These are phyloP conservation scores for Pythium volutum DNA, from an alignment of 352 stramenopile genomes.

Conservation along the genomic window DNA sequence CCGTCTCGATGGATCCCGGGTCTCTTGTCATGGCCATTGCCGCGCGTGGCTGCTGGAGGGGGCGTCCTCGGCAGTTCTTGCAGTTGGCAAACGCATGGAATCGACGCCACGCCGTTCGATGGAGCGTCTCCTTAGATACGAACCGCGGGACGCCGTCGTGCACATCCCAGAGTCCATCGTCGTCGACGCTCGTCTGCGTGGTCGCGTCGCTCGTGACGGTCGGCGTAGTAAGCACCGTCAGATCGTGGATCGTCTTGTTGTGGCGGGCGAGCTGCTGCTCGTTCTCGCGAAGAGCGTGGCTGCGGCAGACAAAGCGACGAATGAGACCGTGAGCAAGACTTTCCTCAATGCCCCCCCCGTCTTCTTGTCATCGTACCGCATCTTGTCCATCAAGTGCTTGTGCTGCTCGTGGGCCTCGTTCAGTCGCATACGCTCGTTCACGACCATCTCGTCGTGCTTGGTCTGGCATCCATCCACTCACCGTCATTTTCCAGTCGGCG, in stretches of 20 bases:
- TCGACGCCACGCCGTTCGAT: slow-evolving; percentile 56
- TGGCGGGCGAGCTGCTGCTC: slow-evolving; percentile 46
- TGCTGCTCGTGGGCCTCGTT: slow-evolving; percentile 52
- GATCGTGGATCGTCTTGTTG: slow-evolving; percentile 37
- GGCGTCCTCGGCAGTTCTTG: slow-evolving; percentile 62
- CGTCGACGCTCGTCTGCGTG: slow-evolving; percentile 62
- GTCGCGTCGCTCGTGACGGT: slow-evolving; percentile 19
- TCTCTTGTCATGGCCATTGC: not conserved
- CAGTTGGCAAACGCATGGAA: slow-evolving; percentile 71
- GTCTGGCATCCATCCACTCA: slow-evolving; percentile 26
- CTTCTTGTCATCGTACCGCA: slow-evolving; percentile 40
- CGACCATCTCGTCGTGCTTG: slow-evolving; percentile 43
- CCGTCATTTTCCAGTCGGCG: not conserved
- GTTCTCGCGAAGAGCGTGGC: slow-evolving; percentile 42
- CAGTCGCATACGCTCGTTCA: slow-evolving; percentile 38
- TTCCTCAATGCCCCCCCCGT: too few relatives aligned
- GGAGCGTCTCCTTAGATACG: slow-evolving; percentile 45
- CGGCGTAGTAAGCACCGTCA: slow-evolving; percentile 32
- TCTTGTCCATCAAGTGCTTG: slow-evolving; percentile 49
- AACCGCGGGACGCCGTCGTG: slow-evolving; percentile 62
- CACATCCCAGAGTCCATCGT: slow-evolving; percentile 70
- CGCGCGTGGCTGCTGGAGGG: slow-evolving; percentile 24
- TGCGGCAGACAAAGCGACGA: not conserved
- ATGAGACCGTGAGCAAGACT: not conserved
- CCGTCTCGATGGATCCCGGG: slow-evolving; percentile 16